Base-by-base conservation (phyloP, 202 grass and related monocot genomes). In the Dendrocalamus latiflorus region DNA sequence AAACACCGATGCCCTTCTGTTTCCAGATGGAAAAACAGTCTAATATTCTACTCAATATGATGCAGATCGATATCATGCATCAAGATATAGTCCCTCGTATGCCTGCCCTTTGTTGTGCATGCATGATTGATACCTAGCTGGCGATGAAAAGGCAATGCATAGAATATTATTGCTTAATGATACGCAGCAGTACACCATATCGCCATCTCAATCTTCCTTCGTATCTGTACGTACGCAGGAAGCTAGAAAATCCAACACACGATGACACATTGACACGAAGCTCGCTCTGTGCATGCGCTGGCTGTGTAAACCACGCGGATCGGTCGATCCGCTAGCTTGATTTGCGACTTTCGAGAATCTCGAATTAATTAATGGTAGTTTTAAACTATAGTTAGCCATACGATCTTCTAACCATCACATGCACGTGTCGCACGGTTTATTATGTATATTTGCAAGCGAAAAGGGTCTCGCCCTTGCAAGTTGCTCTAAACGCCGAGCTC, bases 81-180 rank as follows among this genome's bases (percentile, higher is more conserved):
- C 25, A 30, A 72, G 15, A 71, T 63, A 24, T 64, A 42, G 84
- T 72, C 66, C 66, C 65, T 79, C 16, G 0, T 36, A 20, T 80
- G 68, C 58, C 47, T 25, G 68, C 1, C 37, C 59, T 86, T 80
- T 66, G 8, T 24, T 80, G 68, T 72, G 20, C 66, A 65, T 36
- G 47, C 21, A 73, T 13, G 56, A 65, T 65, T 34, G 15, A 8
- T 71, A n/a, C 70, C 61, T 39, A 37, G 81, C 60, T 22, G 13
- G n/a, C 51, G 26, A 49, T 21, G 28, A 41, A 86, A 59, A 41
- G 2, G 6, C 16, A 26, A 7, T 30, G 0, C 28, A 30, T 25
- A 68, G 1, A 34, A 47, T 57, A 68, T 59, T 18, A 36, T 25
- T 56, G 48, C 25, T 53, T 6, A 21, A n/a, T 67, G 84, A 65